phyloP scores from a whole-genome alignment of 345 rosid species.

The Crucihimalaya himalaica region DNA sequence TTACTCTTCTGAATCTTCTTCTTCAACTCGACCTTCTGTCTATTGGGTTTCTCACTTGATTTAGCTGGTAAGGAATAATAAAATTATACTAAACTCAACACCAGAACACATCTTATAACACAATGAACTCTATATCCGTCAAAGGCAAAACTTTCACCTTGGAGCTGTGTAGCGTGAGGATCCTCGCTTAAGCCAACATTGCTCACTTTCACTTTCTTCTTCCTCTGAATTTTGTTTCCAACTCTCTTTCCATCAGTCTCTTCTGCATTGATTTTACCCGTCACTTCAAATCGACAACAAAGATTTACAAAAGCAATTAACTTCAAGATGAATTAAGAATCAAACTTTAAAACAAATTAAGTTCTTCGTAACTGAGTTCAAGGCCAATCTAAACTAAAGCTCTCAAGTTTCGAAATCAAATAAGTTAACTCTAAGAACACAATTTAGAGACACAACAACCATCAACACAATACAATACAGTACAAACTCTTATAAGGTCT shows the following conservation, averaged over 20 bases:
- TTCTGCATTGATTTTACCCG: neutral
- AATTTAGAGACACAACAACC: too few relatives aligned
- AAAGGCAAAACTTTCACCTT: slow-evolving; percentile 26
- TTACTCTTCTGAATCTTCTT: slow-evolving; percentile 29
- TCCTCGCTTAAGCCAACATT: neutral
- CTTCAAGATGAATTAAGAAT: neutral
- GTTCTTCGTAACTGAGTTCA: neutral
- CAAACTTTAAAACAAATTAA: neutral
- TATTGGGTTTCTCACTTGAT: slow-evolving; percentile 28
- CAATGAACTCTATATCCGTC: neutral
- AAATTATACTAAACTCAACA: slow-evolving; percentile 7
- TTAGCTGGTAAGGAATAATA: slow-evolving; percentile 1
- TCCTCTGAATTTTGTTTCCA: slow-evolving; percentile 27
- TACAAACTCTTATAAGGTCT: neutral
- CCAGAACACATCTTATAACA: slow-evolving; percentile 12
- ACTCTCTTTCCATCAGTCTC: slow-evolving; percentile 2
- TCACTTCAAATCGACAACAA: neutral
- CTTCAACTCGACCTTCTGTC: slow-evolving; percentile 16
- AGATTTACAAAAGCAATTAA: neutral
- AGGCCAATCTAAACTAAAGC: neutral
- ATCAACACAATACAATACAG: neutral
- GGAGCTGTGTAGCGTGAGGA: neutral
- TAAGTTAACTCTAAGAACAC: neutral
- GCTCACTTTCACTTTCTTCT: slow-evolving; percentile 26
- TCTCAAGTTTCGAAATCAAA: neutral